Conservation (phyloP, 2,329 filamentous ascomycete species). For the Neofusicoccum kwambonambiense region DNA sequence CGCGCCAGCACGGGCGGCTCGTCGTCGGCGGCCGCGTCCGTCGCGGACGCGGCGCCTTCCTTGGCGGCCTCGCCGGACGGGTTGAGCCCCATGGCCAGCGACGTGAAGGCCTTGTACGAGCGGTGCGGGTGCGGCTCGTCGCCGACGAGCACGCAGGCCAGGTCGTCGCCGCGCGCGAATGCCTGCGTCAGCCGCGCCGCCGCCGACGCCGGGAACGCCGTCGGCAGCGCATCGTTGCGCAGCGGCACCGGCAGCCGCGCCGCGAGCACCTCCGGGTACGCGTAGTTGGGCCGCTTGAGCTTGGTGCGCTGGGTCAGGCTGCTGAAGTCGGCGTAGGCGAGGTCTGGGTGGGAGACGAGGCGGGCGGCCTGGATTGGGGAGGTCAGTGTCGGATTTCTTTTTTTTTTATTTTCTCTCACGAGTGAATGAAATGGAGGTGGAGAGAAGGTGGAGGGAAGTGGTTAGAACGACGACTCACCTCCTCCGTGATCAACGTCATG, state of each 20-base stretch:
- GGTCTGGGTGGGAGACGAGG: conserved; percentile 30
- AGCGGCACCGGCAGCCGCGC: conserved; percentile 28
- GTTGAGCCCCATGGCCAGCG: conserved; percentile 25
- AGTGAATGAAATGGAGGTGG: background rate
- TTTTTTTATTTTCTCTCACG: background rate
- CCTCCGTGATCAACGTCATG: conserved; percentile 33
- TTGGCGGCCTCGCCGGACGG: background rate
- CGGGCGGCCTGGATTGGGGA: conserved; percentile 22
- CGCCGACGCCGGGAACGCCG: conserved; percentile 21
- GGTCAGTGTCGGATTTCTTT: background rate
- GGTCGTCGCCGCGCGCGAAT: conserved; percentile 23
- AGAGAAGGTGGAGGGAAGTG: background rate
- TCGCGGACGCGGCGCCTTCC: no score
- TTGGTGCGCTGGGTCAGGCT: conserved; percentile 26
- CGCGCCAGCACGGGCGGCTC: conserved; percentile 19
- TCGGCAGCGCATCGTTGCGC: conserved; percentile 25
- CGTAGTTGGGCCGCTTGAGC: conserved; percentile 33
- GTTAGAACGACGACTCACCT: conserved; percentile 18
- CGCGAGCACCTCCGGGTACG: conserved; percentile 31
- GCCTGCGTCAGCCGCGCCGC: conserved; percentile 15
- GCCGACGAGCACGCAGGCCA: conserved; percentile 31
- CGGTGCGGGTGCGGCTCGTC: conserved; percentile 25
- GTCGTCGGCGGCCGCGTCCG: conserved; percentile 16
- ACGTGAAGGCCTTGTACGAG: conserved; percentile 28
- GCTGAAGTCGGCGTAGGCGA: conserved; percentile 31